Evolutionary conservation across 306 rosid genomes (phyloP).

Genomic region (Benincasa hispida): DNA sequence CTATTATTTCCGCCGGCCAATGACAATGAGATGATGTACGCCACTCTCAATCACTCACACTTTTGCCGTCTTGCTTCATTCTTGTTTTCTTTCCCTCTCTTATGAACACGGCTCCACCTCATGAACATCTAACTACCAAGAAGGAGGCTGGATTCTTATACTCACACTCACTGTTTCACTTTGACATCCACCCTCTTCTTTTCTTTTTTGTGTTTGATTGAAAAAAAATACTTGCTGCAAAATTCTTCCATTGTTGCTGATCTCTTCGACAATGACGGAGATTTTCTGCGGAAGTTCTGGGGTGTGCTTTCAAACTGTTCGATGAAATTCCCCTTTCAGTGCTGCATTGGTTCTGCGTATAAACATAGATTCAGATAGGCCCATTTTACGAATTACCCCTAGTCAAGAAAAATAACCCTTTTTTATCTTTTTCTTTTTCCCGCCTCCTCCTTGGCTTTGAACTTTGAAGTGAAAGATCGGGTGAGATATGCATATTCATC

Average conservation of each 20-base stretch:
- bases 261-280: neutral
- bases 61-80: neutral
- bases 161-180: neutral
- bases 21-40: neutral
- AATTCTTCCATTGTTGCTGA: neutral
- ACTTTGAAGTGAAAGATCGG: neutral
- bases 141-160: neutral
- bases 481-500: neutral
- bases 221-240: neutral
- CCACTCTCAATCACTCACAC: neutral
- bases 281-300: neutral
- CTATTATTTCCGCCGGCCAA: neutral
- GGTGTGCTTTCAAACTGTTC: slow-evolving; percentile 8
- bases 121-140: neutral
- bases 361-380: neutral
- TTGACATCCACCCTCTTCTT: neutral
- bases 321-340: slow-evolving; percentile 10
- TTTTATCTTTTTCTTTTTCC: neutral
- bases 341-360: neutral
- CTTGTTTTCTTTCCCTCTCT: neutral
- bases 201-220: neutral
- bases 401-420: neutral
- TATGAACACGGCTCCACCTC: neutral
- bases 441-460: neutral
- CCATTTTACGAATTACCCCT: neutral